phyloP scores from a whole-genome alignment of 306 rosid species.

The Rubus parviflorus region DNA sequence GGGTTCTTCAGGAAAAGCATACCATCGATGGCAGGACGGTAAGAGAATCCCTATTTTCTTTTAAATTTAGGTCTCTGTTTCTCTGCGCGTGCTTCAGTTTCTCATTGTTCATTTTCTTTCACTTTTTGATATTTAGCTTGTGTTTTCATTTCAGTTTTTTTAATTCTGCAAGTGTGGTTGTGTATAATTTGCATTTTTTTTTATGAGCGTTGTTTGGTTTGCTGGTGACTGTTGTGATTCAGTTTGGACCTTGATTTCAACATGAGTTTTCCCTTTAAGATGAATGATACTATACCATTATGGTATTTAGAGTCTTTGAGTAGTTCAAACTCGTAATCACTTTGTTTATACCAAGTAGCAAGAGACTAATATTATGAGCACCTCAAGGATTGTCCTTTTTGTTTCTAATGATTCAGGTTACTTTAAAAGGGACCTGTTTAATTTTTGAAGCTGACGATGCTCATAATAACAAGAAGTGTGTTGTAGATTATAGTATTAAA shows the following conservation, averaged over 20 bases:
- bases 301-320: background rate
- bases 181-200: background rate
- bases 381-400: too few species aligned
- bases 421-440: background rate
- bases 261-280: too few species aligned
- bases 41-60: background rate
- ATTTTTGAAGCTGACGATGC: background rate
- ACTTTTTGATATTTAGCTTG: too few species aligned
- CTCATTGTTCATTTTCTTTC: too few species aligned
- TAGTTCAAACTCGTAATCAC: background rate
- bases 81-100: too few species aligned
- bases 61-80: too few species aligned
- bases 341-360: too few species aligned
- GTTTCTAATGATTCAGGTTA: background rate
- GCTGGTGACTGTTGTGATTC: background rate
- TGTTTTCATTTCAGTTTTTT: too few species aligned
- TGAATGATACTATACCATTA: too few species aligned
- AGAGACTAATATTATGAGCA: too few species aligned
- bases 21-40: slow-evolving; percentile 93
- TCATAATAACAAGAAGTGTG: background rate
- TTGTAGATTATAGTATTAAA: background rate
- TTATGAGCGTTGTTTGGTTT: background rate
- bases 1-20: slow-evolving; percentile 87
- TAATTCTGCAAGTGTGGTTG: too few species aligned
- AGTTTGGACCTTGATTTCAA: background rate